Base-by-base conservation (phyloP, 352 stramenopile species). In the Paralagenidium karlingii region DNA sequence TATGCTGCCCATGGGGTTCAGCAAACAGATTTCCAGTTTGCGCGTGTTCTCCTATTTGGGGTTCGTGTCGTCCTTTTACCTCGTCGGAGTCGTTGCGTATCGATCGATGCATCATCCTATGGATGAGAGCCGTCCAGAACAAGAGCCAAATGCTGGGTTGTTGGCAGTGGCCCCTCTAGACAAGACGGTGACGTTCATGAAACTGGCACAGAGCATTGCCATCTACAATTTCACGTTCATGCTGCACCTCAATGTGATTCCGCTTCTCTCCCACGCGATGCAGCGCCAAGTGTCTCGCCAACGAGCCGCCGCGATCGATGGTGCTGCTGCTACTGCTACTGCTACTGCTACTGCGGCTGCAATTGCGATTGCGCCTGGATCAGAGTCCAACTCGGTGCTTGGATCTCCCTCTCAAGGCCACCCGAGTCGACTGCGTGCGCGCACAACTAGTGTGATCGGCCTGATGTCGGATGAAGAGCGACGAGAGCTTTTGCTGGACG, bases 201-300 rank as follows among this genome's bases (percentile, higher is more conserved):
- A 61, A 9, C 26, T 83, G 7, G 66, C 73, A 2, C 68, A 84
- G 40, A 57, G 58, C 21, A 67, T 82, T 24, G 69, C 68, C 15
- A 82, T 88, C 40, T 88, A 85, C 61, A 88, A 88, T 43, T 88
- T 84, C 43, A 79, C 70, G 7, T 87, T 85, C 48, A 83, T 87
- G 68, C 53, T 84, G 28, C 74, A 87, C 16, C 40, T 87, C 36
- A 87, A 87, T 33, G 68, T 87, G 34, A 77, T 87, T 41, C 74
- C 74, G 20, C 45, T 87, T 8, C 55, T 82, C 8, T 63, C 59
- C 3, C 71, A 83, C 34, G 50, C 82, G 11, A 60, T 82, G 29
- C 34, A 57, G 19, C 36, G 38, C 13, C 49, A 24, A 36, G 43
- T 25, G 24, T 19, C 37, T 31, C 38, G 50, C 15, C 26, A 48